Percentiles rank a stretch among this genome's conserved stretches.
Evolutionary conservation across 495 filamentous ascomycete genomes (phyloP).

Genomic region (Aspergillus leporis): DNA sequence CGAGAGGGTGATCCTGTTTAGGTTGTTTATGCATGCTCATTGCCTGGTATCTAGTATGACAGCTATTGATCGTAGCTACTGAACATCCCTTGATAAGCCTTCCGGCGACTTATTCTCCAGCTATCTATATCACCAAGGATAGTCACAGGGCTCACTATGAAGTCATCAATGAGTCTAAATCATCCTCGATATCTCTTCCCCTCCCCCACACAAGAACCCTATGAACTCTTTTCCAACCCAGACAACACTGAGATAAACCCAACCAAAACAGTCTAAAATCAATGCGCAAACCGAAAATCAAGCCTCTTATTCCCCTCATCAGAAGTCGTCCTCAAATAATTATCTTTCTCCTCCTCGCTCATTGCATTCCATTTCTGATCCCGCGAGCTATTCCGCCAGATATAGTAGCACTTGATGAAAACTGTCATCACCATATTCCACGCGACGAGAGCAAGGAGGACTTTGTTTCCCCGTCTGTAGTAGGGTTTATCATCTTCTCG

Average conservation of each 20-base stretch:
- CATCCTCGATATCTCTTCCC: too few species aligned
- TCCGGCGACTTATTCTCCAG: too few species aligned
- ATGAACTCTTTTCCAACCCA: too few species aligned
- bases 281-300: conserved; percentile 34
- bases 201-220: too few species aligned
- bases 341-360: conserved; percentile 16
- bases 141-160: too few species aligned
- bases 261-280: background rate
- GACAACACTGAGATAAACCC: too few species aligned
- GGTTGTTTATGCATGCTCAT: too few species aligned
- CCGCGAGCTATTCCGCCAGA: conserved; percentile 29
- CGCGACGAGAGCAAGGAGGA: conserved; percentile 13
- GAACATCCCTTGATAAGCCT: too few species aligned
- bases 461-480: conserved; percentile 22
- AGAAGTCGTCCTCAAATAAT: conserved; percentile 21
- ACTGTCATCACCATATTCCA: conserved; percentile 17
- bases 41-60: too few species aligned
- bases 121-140: too few species aligned
- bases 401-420: conserved; percentile 35
- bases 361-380: conserved; percentile 12
- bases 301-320: conserved; percentile 34
- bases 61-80: background rate
- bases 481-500: conserved; percentile 14
- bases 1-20: too few species aligned
- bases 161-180: too few species aligned